A percentile compares a stretch with the other conserved stretches of the same genome.
These are phyloP conservation scores for Diaporthe australafricana DNA, from an alignment of 2,329 filamentous ascomycete genomes.

Conservation along the genomic window DNA sequence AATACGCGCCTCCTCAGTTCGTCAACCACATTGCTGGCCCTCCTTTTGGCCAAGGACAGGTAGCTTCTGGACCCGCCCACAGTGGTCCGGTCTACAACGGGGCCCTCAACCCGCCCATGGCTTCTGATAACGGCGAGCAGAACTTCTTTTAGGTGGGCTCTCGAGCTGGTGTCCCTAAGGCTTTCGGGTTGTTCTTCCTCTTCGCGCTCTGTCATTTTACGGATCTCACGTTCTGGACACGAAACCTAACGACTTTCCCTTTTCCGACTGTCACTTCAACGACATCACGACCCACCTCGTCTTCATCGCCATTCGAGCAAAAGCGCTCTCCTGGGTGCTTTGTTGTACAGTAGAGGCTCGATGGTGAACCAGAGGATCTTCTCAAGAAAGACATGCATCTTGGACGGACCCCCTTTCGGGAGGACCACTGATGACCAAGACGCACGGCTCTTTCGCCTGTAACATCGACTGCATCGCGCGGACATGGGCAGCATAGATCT, in stretches of 20 bases:
- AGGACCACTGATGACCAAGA: constrained; percentile 17
- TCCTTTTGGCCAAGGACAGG: constrained; percentile 28
- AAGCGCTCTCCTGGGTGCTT: constrained; percentile 31
- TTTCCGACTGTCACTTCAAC: constrained; percentile 41
- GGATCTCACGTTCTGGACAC: constrained; percentile 30
- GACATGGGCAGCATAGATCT: constrained; percentile 36
- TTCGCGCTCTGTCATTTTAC: constrained; percentile 29
- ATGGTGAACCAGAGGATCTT: constrained; percentile 31
- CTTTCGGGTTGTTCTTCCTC: background rate
- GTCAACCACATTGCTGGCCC: constrained; percentile 27
- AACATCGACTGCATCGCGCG: constrained; percentile 32
- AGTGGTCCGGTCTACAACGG: constrained; percentile 42
- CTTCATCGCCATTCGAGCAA: constrained; percentile 38
- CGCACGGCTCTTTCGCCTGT: constrained; percentile 26
- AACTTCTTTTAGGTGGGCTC: constrained; percentile 43
- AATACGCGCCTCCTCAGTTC: constrained; percentile 38
- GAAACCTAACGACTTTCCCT: constrained; percentile 32
- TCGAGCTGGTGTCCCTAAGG: background rate
- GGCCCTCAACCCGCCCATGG: constrained; percentile 37
- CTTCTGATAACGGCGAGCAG: constrained; percentile 36
- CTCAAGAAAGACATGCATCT: constrained; percentile 24
- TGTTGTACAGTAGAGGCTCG: constrained; percentile 38
- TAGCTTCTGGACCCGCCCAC: constrained; percentile 28
- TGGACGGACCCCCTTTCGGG: constrained; percentile 1
- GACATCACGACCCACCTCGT: constrained; percentile 37